Base-by-base conservation (phyloP, 768 basidiomycete species). In the Rhodocollybia butyracea region DNA sequence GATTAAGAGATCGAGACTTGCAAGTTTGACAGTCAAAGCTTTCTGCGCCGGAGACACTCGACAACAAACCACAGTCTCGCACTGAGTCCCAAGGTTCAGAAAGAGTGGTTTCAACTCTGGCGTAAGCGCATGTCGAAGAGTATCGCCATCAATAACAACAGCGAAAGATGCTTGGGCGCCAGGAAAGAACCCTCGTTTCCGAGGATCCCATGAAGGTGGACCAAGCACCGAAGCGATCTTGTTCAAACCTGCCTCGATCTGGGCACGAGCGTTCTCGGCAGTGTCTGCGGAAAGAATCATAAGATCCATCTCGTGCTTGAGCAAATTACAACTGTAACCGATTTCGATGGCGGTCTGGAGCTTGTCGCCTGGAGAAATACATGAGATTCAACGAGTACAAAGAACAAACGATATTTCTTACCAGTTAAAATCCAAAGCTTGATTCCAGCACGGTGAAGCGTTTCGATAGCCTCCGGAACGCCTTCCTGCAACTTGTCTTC, bases 301-400 rank as follows among this genome's bases (percentile, higher is more conserved):
- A 56, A 98, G 73, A 56, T 98, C 95, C 94, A 96, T 98, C 57
- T 90, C 86, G 65, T 78, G 85, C 73, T 96, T 95, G 57, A 98
- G 82, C 17, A 98, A 76, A 67, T 98, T 98, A 73, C 96, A 97
- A 63, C 87, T 89, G 78, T 91, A 98, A 11, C 91, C 96, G 59
- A 99, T 98, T 68, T 98, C 96, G 65, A 99, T 98, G 13, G 96
- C 96, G 1, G 96, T 99, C 69, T 98, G 95, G 1, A 98, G 78
- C 70, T 99, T 99, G 73, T 99, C 96, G 26, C 95, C 91, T 89
- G 59, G 3, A 36, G 22, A 47, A 3, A 57, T 50, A 42, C 19
- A 51, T 32, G 42, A 40, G 46, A 19, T 51, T 58, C 31, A 40
- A 15, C 5, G 10, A 22, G 21, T 24, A 11, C 38, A 46, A 48